A percentile compares a stretch with the other conserved stretches of the same genome.
Evolutionary conservation across 1,139 yeast genomes (phyloP).

Genomic region (Lodderomyces beijingensis): DNA sequence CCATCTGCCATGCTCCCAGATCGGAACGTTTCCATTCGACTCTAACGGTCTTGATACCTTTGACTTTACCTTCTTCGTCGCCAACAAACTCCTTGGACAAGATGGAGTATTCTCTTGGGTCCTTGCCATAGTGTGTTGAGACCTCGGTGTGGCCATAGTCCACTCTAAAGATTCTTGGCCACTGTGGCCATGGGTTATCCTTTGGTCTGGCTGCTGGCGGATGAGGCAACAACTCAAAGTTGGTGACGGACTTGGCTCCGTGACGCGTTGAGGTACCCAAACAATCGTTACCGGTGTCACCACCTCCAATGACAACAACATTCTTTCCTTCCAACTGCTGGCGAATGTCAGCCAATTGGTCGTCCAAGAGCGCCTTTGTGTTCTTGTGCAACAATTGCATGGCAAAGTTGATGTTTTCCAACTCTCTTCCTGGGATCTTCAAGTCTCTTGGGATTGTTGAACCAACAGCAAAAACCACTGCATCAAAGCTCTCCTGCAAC

Average conservation of each 20-base stretch:
- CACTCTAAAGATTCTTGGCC: conserved; percentile 97
- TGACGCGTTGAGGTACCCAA: conserved; percentile 97
- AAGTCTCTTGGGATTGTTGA: conserved; percentile 95
- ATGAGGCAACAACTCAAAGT: conserved; percentile 90
- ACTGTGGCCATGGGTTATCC: conserved; percentile 99
- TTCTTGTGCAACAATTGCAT: conserved; percentile 88
- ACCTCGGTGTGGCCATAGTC: conserved; percentile 98
- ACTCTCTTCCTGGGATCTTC: conserved; percentile 88
- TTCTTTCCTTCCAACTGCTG: conserved; percentile 74
- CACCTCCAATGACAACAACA: conserved; percentile 98
- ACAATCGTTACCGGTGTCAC: conserved; percentile 99
- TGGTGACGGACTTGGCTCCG: conserved; percentile 92
- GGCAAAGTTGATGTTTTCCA: conserved; percentile 87
- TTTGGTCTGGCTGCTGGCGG: conserved; percentile 85
- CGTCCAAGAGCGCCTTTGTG: conserved; percentile 84
- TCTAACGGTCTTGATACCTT: conserved; percentile 89
- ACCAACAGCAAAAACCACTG: conserved; percentile 91
- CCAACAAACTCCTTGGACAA: conserved; percentile 93
- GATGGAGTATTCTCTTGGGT: conserved; percentile 95
- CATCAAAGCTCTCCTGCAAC: conserved; percentile 63
- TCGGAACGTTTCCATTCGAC: conserved; percentile 98
- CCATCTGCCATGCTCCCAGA: conserved; percentile 98
- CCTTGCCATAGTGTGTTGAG: conserved; percentile 89
- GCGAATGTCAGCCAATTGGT: conserved; percentile 73
- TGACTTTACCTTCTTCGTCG: conserved; percentile 81